These are phyloP conservation scores for Mortierella sp. DNA, from an alignment of 371 early-diverging fungal genomes.

Conservation along the genomic window DNA sequence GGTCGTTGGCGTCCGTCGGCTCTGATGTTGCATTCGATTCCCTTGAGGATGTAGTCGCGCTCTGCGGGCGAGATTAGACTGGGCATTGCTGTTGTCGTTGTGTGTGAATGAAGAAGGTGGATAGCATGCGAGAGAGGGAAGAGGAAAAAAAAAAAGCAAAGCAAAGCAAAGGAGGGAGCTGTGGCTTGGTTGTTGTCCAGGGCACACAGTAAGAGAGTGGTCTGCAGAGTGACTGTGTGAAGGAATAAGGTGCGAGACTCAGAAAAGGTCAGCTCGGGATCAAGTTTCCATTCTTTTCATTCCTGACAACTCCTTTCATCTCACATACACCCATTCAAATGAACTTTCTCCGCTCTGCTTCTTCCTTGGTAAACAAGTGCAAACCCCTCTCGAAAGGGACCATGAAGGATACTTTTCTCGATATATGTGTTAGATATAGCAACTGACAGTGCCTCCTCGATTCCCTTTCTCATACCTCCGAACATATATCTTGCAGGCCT, in stretches of 20 bases:
- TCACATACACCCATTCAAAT: slow-evolving; percentile 32
- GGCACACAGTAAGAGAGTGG: not conserved
- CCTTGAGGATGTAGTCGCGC: slow-evolving; percentile 86
- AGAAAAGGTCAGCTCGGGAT: not conserved
- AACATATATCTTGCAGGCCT: slow-evolving; percentile 12
- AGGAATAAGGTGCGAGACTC: not conserved
- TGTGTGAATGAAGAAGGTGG: not conserved
- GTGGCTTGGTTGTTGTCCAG: slow-evolving; percentile 13
- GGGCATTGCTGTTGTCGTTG: slow-evolving; percentile 53
- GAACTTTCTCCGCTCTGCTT: slow-evolving; percentile 70
- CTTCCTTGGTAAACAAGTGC: slow-evolving; percentile 59
- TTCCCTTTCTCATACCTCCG: not conserved
- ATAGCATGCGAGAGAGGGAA: not conserved
- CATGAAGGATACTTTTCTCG: too few relatives aligned
- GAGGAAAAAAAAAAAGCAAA: not conserved
- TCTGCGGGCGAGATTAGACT: slow-evolving; percentile 82
- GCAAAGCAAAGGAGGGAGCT: not conserved
- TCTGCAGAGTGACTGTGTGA: slow-evolving; percentile 12
- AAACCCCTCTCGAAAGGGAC: not conserved
- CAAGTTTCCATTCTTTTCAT: slow-evolving; percentile 7
- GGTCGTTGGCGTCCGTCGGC: slow-evolving; percentile 88
- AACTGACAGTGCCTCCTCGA: not conserved
- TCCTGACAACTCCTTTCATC: slow-evolving; percentile 5
- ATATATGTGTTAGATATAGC: not conserved
- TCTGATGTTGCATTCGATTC: slow-evolving; percentile 85